Evolutionary conservation across 2,329 filamentous ascomycete genomes (phyloP).

Genomic region (Cercospora beticola): DNA sequence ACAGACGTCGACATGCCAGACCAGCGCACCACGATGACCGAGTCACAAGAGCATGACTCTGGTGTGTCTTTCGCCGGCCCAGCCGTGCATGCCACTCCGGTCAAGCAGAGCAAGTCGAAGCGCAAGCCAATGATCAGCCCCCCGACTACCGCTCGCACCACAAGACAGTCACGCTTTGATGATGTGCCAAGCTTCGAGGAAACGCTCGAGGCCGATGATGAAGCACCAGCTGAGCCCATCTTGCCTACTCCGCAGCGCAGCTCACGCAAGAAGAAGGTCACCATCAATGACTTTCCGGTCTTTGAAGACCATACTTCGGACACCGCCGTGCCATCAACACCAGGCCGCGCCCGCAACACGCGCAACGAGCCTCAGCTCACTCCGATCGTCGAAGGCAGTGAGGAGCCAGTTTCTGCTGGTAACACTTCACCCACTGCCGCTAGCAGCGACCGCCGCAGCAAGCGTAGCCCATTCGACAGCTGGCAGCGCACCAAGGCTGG

Average conservation of each 20-base stretch:
- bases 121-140: conserved; percentile 20
- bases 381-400: conserved; percentile 49
- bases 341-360: conserved; percentile 34
- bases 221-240: not conserved
- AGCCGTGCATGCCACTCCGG: conserved; percentile 19
- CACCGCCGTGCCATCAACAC: conserved; percentile 8
- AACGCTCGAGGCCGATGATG: conserved; percentile 13
- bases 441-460: conserved; percentile 22
- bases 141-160: conserved; percentile 20
- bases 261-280: conserved; percentile 34
- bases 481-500: conserved; percentile 64
- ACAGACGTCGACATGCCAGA: conserved; percentile 51
- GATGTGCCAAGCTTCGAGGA: conserved; percentile 24
- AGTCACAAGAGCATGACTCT: not conserved
- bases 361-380: conserved; percentile 15
- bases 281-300: conserved; percentile 20
- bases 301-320: conserved; percentile 34
- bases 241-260: conserved; percentile 25
- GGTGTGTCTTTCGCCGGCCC: not conserved
- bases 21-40: conserved; percentile 15
- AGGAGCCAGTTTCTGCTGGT: conserved; percentile 16
- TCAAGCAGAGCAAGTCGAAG: conserved; percentile 18
- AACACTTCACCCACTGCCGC: conserved; percentile 6
- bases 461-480: conserved; percentile 62
- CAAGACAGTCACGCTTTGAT: conserved; percentile 22